These are phyloP conservation scores for Arabidopsis arenosa DNA, from an alignment of 345 rosid genomes.

Conservation along the genomic window DNA sequence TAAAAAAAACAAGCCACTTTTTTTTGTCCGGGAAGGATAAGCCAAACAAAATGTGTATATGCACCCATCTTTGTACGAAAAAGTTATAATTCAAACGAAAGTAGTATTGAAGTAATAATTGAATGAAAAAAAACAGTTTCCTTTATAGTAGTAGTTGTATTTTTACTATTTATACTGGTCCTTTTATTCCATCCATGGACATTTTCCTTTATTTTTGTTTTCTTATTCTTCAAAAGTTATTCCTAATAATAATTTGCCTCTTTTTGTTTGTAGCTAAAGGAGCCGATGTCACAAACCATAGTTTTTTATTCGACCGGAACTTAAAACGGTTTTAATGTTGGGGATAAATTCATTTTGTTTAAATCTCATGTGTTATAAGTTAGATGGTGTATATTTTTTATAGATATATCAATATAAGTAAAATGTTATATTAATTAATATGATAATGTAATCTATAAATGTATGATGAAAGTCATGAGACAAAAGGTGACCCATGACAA, in stretches of 20 bases:
- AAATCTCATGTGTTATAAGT: neutral
- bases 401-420: neutral
- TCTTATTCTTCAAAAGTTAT: constrained; percentile 10
- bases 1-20: neutral
- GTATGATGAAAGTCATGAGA: constrained; percentile 31
- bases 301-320: neutral
- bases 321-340: neutral
- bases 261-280: constrained; percentile 5
- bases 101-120: neutral
- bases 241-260: neutral
- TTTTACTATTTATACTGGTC: constrained; percentile 5
- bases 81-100: neutral
- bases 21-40: neutral
- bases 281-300: constrained; percentile 1
- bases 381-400: neutral
- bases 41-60: neutral
- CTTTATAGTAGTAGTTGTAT: neutral
- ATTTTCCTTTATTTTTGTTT: neutral
- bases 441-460: neutral
- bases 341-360: neutral
- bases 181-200: constrained; percentile 19
- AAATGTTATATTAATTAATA: neutral
- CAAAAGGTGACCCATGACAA: constrained; percentile 40
- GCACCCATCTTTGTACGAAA: neutral
- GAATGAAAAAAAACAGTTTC: neutral